Conservation (phyloP, 2,329 filamentous ascomycete species). For the Verticillium nubilum region DNA sequence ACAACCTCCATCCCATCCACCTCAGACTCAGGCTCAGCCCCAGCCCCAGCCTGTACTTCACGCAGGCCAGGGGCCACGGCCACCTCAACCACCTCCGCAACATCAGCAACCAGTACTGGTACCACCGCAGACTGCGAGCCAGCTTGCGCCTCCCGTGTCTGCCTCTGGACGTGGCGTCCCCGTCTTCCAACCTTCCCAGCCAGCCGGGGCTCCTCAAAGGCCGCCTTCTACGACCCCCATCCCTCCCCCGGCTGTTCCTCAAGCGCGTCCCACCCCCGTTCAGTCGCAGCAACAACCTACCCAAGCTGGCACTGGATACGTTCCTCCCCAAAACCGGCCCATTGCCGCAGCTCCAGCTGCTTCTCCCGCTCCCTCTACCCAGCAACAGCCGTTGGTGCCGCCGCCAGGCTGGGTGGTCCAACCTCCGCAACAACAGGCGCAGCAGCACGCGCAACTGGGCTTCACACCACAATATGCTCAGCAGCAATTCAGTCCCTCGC, state of each 20-base stretch:
- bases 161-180: slow-evolving; percentile 25
- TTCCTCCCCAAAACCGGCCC: slow-evolving; percentile 6
- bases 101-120: slow-evolving; percentile 21
- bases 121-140: slow-evolving; percentile 28
- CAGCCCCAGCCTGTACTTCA: slow-evolving; percentile 13
- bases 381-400: slow-evolving; percentile 11
- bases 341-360: slow-evolving; percentile 11
- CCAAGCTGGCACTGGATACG: neutral
- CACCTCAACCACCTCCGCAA: slow-evolving; percentile 16
- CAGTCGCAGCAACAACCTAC: slow-evolving; percentile 8
- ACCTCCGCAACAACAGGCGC: slow-evolving; percentile 17
- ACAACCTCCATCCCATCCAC: slow-evolving; percentile 8
- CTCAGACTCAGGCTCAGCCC: slow-evolving; percentile 1
- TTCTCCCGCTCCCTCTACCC: slow-evolving; percentile 3
- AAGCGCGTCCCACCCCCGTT: slow-evolving; percentile 22
- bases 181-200: slow-evolving; percentile 26
- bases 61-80: slow-evolving; percentile 14
- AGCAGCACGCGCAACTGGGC: slow-evolving; percentile 21
- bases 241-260: slow-evolving; percentile 24
- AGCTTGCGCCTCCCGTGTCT: slow-evolving; percentile 28
- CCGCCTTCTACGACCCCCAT: slow-evolving; percentile 26
- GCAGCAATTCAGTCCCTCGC: slow-evolving; percentile 15
- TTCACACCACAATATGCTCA: slow-evolving; percentile 20
- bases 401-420: slow-evolving; percentile 17
- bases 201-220: slow-evolving; percentile 27